phyloP scores from a whole-genome alignment of 2,329 filamentous ascomycete species.

The Cladorrhinum sp. region DNA sequence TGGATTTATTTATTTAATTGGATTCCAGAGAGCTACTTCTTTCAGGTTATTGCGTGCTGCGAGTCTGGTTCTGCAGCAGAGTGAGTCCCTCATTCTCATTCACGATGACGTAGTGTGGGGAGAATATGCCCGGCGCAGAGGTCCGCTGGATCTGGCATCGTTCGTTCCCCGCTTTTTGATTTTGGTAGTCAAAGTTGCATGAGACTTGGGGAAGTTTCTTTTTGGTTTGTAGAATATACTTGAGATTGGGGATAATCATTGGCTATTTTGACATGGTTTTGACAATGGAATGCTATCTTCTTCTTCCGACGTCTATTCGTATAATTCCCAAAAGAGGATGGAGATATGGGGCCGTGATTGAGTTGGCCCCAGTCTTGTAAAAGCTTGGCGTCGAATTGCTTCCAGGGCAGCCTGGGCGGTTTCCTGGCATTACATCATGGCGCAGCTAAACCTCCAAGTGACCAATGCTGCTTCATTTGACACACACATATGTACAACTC shows the following conservation, averaged over 20 bases:
- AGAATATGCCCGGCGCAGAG: neutral
- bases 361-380: neutral
- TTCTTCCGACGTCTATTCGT: neutral
- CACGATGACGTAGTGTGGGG: neutral
- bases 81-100: neutral
- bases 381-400: constrained; percentile 7
- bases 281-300: neutral
- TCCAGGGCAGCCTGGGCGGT: neutral
- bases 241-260: neutral
- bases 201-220: neutral
- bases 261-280: neutral
- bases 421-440: constrained; percentile 13
- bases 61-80: neutral
- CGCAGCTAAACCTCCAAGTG: neutral
- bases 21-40: neutral
- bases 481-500: neutral
- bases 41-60: neutral
- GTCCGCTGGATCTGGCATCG: neutral
- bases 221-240: neutral
- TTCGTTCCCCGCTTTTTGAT: neutral
- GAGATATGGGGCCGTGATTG: too few species aligned
- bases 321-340: neutral
- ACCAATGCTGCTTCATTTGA: neutral
- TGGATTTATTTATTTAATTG: neutral
- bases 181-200: neutral